A percentile compares a stretch with the other conserved stretches of the same genome.
Conservation (phyloP, 768 basidiomycete species). For the Zangia roseola region DNA sequence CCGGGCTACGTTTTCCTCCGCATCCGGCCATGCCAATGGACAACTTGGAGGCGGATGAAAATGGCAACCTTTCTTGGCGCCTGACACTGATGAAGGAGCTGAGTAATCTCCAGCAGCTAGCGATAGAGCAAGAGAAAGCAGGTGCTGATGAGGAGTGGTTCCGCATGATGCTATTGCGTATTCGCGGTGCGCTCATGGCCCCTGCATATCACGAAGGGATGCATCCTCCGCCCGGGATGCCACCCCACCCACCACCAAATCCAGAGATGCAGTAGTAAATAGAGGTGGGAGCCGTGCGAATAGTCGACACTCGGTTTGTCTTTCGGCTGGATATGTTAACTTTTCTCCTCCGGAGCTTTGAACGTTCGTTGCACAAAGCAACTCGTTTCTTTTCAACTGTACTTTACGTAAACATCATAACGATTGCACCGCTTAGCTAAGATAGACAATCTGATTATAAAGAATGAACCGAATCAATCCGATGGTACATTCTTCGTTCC, state of each 20-base stretch:
- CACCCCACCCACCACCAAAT: conserved; percentile 36
- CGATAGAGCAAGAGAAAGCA: conserved; percentile 78
- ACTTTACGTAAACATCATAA: conserved; percentile 5
- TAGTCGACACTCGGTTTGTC: neutral
- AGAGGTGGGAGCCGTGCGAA: neutral
- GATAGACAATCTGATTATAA: conserved; percentile 20
- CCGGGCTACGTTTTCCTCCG: conserved; percentile 65
- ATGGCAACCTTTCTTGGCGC: conserved; percentile 80
- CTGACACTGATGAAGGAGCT: conserved; percentile 80
- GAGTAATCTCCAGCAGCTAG: conserved; percentile 69
- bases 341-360: conserved; percentile 1
- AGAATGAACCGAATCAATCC: neutral
- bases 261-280: conserved; percentile 31
- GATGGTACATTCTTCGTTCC: neutral
- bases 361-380: no score
- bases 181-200: conserved; percentile 69
- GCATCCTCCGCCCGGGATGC: conserved; percentile 38
- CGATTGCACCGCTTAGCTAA: conserved; percentile 20
- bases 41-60: conserved; percentile 73
- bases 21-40: conserved; percentile 58
- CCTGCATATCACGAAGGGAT: conserved; percentile 37
- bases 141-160: conserved; percentile 84
- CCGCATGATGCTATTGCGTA: conserved; percentile 79
- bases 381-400: neutral
- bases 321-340: neutral